phyloP scores from a whole-genome alignment of 2,329 filamentous ascomycete species.

The Fusarium sp. region DNA sequence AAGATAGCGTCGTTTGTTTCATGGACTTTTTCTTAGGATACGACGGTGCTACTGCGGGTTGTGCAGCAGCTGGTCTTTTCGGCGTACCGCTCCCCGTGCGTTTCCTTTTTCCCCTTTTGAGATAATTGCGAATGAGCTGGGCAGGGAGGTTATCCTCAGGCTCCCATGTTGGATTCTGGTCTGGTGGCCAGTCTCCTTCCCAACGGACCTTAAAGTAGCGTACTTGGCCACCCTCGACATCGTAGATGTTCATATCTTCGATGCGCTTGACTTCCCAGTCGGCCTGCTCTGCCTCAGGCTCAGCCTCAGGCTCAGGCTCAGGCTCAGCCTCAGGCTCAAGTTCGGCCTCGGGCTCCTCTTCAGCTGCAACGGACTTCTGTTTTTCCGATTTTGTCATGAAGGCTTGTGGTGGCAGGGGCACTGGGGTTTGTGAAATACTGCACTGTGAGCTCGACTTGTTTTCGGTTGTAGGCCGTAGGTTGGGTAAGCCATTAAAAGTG shows the following conservation, averaged over 20 bases:
- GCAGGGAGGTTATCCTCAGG: slow-evolving; percentile 62
- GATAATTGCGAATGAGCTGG: slow-evolving; percentile 55
- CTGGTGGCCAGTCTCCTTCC: slow-evolving; percentile 66
- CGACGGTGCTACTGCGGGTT: slow-evolving; percentile 11
- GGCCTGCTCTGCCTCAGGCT: neutral
- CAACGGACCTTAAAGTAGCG: slow-evolving; percentile 65
- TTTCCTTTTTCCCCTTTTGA: slow-evolving; percentile 35
- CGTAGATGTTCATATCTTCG: slow-evolving; percentile 54
- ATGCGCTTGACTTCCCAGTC: slow-evolving; percentile 59
- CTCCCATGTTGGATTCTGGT: slow-evolving; percentile 69
- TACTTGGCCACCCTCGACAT: slow-evolving; percentile 52
- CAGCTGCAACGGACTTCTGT: neutral
- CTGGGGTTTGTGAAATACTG: neutral
- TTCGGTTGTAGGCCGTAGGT: neutral
- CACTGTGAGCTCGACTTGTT: neutral
- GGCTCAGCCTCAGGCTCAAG: neutral
- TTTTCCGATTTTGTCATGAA: neutral
- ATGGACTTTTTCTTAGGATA: slow-evolving; percentile 35
- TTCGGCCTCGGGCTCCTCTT: neutral
- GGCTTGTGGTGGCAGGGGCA: neutral
- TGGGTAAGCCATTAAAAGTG: neutral
- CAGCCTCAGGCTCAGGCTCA: neutral
- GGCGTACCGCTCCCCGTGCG: neutral
- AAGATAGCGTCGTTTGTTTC: slow-evolving; percentile 40
- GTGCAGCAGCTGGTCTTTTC: slow-evolving; percentile 10